Evolutionary conservation across 805 yeast genomes (phyloP).

Genomic region (Jamesozyma gamospora): DNA sequence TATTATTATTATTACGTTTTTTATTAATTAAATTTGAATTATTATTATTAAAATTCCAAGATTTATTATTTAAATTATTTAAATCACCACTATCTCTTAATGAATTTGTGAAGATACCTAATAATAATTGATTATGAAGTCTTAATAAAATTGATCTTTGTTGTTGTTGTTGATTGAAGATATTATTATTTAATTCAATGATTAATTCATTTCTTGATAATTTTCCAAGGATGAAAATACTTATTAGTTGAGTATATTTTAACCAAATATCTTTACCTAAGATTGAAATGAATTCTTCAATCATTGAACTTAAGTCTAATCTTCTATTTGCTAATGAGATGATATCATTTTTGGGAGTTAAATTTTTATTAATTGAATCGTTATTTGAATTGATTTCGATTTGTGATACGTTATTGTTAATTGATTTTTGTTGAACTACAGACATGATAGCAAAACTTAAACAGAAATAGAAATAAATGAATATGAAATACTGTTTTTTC

Average conservation of each 20-base stretch:
- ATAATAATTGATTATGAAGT: constrained; percentile 71
- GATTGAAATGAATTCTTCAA: constrained; percentile 59
- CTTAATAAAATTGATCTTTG: constrained; percentile 16
- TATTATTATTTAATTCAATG: constrained; percentile 35
- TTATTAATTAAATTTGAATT: constrained; percentile 37
- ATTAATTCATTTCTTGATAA: constrained; percentile 68
- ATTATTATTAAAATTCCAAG: constrained; percentile 39
- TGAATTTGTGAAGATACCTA: constrained; percentile 78
- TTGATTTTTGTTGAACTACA: constrained; percentile 12
- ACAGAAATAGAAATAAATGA: not conserved
- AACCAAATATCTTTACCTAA: constrained; percentile 76
- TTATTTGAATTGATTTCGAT: constrained; percentile 1
- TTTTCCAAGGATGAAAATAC: constrained; percentile 68
- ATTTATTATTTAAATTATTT: constrained; percentile 43
- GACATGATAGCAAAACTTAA: constrained; percentile 11
- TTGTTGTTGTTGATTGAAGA: not conserved
- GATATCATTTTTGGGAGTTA: too few relatives aligned
- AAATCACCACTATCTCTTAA: constrained; percentile 39
- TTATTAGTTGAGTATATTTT: constrained; percentile 67
- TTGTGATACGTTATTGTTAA: not conserved
- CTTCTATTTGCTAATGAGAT: constrained; percentile 20
- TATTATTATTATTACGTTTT: constrained; percentile 33
- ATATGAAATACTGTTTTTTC: not conserved
- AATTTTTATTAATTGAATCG: too few relatives aligned
- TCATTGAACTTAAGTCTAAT: constrained; percentile 54